These are phyloP conservation scores for Mortierella claussenii DNA, from an alignment of 192 early-diverging fungal species.

Conservation along the genomic window DNA sequence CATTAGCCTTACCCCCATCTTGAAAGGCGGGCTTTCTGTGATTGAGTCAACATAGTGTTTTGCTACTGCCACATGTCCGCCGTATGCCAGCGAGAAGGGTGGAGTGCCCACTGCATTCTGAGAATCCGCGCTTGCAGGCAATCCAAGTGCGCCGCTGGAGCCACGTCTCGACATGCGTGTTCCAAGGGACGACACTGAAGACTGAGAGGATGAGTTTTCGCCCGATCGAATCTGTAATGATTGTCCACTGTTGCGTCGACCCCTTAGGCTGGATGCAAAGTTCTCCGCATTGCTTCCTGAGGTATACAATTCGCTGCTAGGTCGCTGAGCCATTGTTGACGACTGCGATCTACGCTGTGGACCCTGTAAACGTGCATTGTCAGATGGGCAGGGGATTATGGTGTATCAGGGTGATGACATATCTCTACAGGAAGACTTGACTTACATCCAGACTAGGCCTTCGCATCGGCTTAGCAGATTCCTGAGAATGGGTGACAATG, in stretches of 20 bases:
- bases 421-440: too few relatives aligned
- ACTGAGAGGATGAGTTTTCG: constrained; percentile 40
- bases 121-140: constrained; percentile 6
- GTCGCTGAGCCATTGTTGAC: constrained; percentile 12
- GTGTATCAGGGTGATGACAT: too few relatives aligned
- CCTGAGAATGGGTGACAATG: constrained; percentile 56
- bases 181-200: constrained; percentile 39
- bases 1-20: constrained; percentile 26
- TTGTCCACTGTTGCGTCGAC: constrained; percentile 31
- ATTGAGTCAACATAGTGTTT: constrained; percentile 40
- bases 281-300: constrained; percentile 26
- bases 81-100: constrained; percentile 27
- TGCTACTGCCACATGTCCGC: constrained; percentile 23
- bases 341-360: constrained; percentile 1
- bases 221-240: constrained; percentile 41
- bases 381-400: too few relatives aligned
- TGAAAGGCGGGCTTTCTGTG: constrained; percentile 45
- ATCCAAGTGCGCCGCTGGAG: constrained; percentile 25
- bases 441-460: constrained; percentile 36
- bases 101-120: constrained; percentile 26
- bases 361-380: background rate
- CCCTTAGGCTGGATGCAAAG: constrained; percentile 4
- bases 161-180: constrained; percentile 37
- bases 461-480: constrained; percentile 22
- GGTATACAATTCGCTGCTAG: constrained; percentile 21